Conservation (phyloP, 225 moss, liverwort and hornwort genomes). For the Straminergon stramineum region DNA sequence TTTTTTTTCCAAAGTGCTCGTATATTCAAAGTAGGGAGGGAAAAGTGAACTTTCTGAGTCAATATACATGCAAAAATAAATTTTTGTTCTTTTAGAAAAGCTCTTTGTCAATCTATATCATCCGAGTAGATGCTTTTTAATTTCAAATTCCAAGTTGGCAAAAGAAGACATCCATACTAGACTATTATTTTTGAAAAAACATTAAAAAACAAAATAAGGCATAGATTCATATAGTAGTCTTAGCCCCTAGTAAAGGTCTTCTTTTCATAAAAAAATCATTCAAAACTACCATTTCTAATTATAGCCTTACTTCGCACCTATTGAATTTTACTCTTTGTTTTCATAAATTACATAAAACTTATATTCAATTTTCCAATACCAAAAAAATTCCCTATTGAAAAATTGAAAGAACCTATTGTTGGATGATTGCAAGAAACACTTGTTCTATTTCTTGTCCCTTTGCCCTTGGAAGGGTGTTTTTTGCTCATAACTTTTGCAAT, state of each 20-base stretch:
- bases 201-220: not conserved
- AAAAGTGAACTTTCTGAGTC: not conserved
- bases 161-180: not conserved
- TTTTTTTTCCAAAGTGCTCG: not conserved
- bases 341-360: too few relatives aligned
- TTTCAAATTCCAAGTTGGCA: not conserved
- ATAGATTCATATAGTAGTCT: not conserved
- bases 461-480: too few relatives aligned
- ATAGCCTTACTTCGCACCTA: too few relatives aligned
- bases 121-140: not conserved
- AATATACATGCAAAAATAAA: not conserved
- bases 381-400: too few relatives aligned
- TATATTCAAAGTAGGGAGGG: not conserved
- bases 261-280: not conserved
- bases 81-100: not conserved
- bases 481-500: too few relatives aligned
- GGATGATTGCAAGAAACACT: too few relatives aligned
- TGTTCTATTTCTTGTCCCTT: too few relatives aligned
- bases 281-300: not conserved
- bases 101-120: not conserved
- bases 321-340: too few relatives aligned
- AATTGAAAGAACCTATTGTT: too few relatives aligned
- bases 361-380: too few relatives aligned
- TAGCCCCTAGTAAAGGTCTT: not conserved
- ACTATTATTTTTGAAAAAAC: not conserved